These are phyloP conservation scores for Aspergillus pseudotamarii DNA, from an alignment of 2,329 filamentous ascomycete species.

Conservation along the genomic window DNA sequence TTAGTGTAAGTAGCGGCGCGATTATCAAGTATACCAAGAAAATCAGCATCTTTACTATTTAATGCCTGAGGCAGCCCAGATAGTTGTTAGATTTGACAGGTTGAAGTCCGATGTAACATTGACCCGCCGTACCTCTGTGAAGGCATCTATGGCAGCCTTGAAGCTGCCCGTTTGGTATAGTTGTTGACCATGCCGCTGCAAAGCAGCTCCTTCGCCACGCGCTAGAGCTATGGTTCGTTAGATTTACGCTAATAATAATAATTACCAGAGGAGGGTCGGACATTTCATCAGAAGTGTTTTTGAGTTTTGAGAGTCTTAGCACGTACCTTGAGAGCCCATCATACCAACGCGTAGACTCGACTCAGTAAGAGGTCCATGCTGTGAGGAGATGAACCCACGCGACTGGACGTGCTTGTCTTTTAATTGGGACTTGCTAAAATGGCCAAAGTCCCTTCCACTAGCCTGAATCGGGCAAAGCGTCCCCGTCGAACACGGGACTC, in stretches of 20 bases:
- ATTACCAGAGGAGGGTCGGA: neutral
- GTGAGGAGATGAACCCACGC: neutral
- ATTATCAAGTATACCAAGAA: constrained; percentile 54
- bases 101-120: neutral
- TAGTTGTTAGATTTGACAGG: neutral
- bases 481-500: neutral
- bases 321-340: constrained; percentile 20
- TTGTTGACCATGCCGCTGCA: constrained; percentile 45
- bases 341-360: neutral
- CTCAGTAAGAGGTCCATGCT: neutral
- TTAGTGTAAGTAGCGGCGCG: constrained; percentile 60
- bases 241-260: neutral
- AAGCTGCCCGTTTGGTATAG: constrained; percentile 50
- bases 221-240: constrained; percentile 11
- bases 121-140: constrained; percentile 38
- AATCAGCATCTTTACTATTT: constrained; percentile 33
- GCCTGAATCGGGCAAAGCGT: neutral
- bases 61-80: constrained; percentile 36
- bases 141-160: constrained; percentile 45
- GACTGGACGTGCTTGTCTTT: neutral
- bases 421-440: neutral
- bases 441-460: neutral
- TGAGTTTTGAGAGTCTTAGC: neutral
- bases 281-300: neutral
- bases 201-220: constrained; percentile 22